These are phyloP conservation scores for Kodamaea lidongshanica DNA, from an alignment of 805 yeast species.

Conservation along the genomic window DNA sequence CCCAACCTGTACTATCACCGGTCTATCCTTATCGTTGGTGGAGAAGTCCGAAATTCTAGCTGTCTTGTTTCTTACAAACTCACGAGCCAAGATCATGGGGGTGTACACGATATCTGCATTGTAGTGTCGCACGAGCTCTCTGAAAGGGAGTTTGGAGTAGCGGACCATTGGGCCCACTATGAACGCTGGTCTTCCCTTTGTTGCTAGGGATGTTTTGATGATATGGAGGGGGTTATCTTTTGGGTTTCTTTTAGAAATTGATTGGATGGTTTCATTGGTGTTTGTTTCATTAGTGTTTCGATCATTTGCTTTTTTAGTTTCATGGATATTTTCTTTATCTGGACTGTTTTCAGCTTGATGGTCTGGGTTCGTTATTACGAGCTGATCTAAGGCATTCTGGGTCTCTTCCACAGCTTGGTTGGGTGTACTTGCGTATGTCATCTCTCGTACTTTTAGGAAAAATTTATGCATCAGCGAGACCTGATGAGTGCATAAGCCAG, in stretches of 20 bases:
- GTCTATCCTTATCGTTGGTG: conserved; percentile 63
- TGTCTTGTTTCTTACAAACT: conserved; percentile 75
- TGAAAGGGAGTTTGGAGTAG: conserved; percentile 87
- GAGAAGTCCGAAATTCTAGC: conserved; percentile 85
- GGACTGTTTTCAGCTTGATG: too few species aligned
- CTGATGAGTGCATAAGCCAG: too few species aligned
- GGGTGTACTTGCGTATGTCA: too few species aligned
- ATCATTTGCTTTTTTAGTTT: too few species aligned
- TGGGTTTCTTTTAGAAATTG: conserved; percentile 16
- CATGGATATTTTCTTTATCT: too few species aligned
- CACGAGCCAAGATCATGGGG: conserved; percentile 95
- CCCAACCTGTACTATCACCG: conserved; percentile 86
- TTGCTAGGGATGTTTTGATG: conserved; percentile 18
- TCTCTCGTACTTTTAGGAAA: too few species aligned
- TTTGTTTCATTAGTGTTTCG: too few species aligned
- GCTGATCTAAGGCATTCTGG: too few species aligned
- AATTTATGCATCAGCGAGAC: too few species aligned
- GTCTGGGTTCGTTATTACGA: too few species aligned
- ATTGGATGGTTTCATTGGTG: too few species aligned
- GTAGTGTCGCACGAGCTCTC: conserved; percentile 67
- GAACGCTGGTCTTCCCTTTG: conserved; percentile 30
- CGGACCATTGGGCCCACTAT: conserved; percentile 92
- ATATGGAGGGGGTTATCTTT: conserved; percentile 30
- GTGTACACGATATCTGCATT: conserved; percentile 80
- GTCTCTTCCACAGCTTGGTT: too few species aligned